A percentile compares a stretch with the other conserved stretches of the same genome.
phyloP scores from a whole-genome alignment of 805 yeast species.

The Hanseniaspora pseudoguilliermondii region DNA sequence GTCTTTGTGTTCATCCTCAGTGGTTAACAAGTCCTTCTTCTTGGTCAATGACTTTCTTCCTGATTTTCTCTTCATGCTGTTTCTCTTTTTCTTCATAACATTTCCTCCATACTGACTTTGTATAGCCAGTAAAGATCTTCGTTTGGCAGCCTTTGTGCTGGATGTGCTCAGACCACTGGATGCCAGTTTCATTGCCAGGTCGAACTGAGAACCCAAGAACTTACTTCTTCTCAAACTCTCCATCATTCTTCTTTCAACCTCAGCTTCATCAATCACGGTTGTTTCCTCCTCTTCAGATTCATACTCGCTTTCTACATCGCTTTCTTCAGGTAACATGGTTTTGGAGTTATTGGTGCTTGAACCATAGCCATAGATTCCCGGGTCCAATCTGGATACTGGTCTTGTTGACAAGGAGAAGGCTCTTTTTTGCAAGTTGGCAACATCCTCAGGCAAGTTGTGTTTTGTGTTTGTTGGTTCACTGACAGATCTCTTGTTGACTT shows the following conservation, averaged over 20 bases:
- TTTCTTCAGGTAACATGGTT: conserved; percentile 15
- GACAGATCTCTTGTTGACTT: conserved; percentile 26
- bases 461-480: conserved; percentile 26
- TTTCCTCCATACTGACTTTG: conserved; percentile 27
- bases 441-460: conserved; percentile 12
- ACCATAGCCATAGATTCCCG: conserved; percentile 27
- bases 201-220: conserved; percentile 30
- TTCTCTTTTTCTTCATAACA: conserved; percentile 15
- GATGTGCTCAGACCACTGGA: background rate
- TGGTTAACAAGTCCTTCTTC: background rate
- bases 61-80: conserved; percentile 6
- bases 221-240: conserved; percentile 35
- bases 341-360: conserved; percentile 3
- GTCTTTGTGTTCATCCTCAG: background rate
- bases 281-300: conserved; percentile 20
- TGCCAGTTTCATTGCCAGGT: conserved; percentile 13
- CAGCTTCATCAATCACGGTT: conserved; percentile 15
- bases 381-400: conserved; percentile 35
- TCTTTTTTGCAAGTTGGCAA: conserved; percentile 25
- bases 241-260: conserved; percentile 25
- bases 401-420: conserved; percentile 31
- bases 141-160: conserved; percentile 5
- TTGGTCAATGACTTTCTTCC: background rate
- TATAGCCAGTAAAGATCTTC: conserved; percentile 19
- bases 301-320: conserved; percentile 15